A percentile compares a stretch with the other conserved stretches of the same genome.
These are phyloP conservation scores for Kluyveromyces nonfermentans DNA, from an alignment of 805 yeast genomes.

Conservation along the genomic window DNA sequence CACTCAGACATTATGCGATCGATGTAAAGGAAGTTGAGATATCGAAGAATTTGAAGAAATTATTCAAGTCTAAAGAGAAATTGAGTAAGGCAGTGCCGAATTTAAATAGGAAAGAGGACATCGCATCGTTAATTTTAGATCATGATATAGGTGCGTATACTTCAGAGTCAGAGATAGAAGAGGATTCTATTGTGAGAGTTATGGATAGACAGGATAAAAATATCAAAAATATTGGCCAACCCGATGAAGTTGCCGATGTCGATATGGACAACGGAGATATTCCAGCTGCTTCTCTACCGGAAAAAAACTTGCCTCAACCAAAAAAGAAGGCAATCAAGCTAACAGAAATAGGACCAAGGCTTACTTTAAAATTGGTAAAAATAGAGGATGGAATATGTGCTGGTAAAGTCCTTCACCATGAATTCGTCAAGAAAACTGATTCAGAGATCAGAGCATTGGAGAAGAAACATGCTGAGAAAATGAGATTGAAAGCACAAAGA, in stretches of 20 bases:
- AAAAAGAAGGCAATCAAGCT: constrained; percentile 80
- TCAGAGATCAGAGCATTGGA: constrained; percentile 55
- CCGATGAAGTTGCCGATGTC: constrained; percentile 14
- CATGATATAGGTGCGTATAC: constrained; percentile 71
- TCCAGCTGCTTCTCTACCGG: constrained; percentile 13
- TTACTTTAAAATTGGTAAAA: constrained; percentile 65
- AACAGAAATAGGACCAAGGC: constrained; percentile 88
- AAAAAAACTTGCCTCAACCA: constrained; percentile 22
- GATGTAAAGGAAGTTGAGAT: constrained; percentile 79
- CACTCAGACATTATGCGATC: constrained; percentile 82
- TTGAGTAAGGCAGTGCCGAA: constrained; percentile 62
- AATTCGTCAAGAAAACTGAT: constrained; percentile 52
- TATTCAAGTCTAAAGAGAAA: constrained; percentile 52
- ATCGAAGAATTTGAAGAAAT: constrained; percentile 59
- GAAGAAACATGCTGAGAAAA: constrained; percentile 51
- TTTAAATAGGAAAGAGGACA: constrained; percentile 56
- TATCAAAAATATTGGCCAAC: constrained; percentile 15
- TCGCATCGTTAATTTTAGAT: constrained; percentile 75
- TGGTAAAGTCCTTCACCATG: constrained; percentile 83
- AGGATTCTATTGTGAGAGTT: constrained; percentile 71
- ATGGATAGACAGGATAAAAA: constrained; percentile 20
- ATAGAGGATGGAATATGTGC: constrained; percentile 88
- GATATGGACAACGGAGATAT: constrained; percentile 16
- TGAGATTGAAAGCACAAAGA: constrained; percentile 58
- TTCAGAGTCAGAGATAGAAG: constrained; percentile 90